Evolutionary conservation across 1,139 yeast genomes (phyloP), one percentile per base, ranked within the genome.

Genomic region (Hansenula lynferdii): DNA sequence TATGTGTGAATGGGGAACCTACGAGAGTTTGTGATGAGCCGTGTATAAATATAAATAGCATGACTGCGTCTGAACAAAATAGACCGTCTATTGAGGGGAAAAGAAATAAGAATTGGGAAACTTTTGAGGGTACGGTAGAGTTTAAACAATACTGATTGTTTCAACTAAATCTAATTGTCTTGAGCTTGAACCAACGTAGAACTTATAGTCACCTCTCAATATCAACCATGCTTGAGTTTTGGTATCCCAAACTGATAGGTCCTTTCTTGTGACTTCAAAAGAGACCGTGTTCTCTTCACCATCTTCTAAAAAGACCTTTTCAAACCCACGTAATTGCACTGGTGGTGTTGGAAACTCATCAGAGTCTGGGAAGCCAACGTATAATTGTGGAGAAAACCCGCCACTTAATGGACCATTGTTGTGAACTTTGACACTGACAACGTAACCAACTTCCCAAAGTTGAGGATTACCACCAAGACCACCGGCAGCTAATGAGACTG

Each of bases 191-290:
- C 77, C 71, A 35, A 76, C 62, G 44, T 67, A 74, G n/a, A 77
- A 57, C 37, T 64, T 68, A 58, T 76, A 78, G 18, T 69, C 65
- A 8, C 84, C 85, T 14, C 72, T 67, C 51, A 73, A 79, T 23
- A 78, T 66, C 25, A 72, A 63, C 85, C 85, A 79, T 40, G 73
- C 70, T 54, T 77, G 81, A 10, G 69, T 59, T 16, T 48, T 62
- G 4, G 71, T 61, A 53, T 77, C 82, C 84, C 84, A 79, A 22
- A 71, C 64, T 39, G 78, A 66, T 49, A 79, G 54, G 52, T 78
- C 85, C 39, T 80, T 64, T 45, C 75, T 70, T 36, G 67, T 58
- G 17, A 79, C 55, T 37, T 67, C 65, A 50, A 77, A 77, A 19
- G 51, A 48, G 10, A 75, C 64, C n/a, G 51, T 49, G 10, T 58